Conservation (phyloP, 176 grass and related monocot genomes). For the Aegilops speltoides region DNA sequence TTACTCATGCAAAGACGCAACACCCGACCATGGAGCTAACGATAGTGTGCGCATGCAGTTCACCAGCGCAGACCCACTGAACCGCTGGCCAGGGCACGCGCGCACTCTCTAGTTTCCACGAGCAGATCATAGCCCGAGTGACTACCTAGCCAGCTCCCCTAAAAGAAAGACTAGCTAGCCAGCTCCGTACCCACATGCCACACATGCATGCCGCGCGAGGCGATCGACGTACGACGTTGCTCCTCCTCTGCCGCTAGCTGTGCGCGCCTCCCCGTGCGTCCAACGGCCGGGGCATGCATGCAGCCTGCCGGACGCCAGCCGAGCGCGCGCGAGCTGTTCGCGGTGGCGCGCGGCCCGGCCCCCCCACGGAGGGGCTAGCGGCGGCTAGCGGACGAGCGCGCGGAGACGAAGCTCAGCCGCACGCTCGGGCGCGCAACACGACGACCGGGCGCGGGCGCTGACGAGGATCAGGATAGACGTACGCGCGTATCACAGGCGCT, state of each 20-base stretch:
- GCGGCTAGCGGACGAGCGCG: background rate
- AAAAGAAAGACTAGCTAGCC: too few relatives aligned
- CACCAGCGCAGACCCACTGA: background rate
- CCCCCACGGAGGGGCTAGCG: background rate
- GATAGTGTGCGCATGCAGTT: background rate
- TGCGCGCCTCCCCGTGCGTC: background rate
- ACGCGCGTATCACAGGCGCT: background rate
- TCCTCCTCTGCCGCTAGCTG: background rate
- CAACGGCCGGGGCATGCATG: background rate
- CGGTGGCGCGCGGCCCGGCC: background rate
- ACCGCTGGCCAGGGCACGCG: background rate
- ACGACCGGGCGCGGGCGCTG: background rate
- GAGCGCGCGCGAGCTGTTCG: background rate
- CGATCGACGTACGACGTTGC: background rate
- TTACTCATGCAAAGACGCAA: background rate
- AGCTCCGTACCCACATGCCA: background rate
- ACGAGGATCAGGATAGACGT: slow-evolving; percentile 11
- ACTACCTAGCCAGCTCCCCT: background rate
- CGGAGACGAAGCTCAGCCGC: slow-evolving; percentile 32
- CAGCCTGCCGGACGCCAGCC: background rate
- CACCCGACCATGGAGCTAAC: background rate
- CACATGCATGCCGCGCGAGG: background rate
- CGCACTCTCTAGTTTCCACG: background rate
- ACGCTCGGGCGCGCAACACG: background rate
- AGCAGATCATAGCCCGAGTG: background rate